Conservation (phyloP, 768 basidiomycete species). For the Leccinum incarnatum region DNA sequence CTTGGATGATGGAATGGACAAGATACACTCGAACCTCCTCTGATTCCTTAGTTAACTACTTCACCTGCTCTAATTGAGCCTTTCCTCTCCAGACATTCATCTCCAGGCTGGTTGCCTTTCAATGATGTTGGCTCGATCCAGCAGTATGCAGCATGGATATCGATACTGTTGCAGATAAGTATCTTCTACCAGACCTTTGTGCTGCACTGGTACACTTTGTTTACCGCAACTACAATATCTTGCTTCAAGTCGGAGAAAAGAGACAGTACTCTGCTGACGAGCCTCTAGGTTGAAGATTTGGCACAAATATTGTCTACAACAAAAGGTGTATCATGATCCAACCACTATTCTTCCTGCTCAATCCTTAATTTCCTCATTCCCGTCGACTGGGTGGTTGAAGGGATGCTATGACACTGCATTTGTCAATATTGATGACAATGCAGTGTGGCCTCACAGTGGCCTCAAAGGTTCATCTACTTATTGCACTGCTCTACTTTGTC, state of each 20-base stretch:
- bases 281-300: neutral
- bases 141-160: neutral
- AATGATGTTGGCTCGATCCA: conserved; percentile 22
- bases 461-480: neutral
- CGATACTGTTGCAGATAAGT: conserved; percentile 20
- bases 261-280: neutral
- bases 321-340: neutral
- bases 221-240: neutral
- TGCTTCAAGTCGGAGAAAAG: neutral
- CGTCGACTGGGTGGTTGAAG: neutral
- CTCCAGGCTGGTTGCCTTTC: conserved; percentile 18
- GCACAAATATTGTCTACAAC: conserved; percentile 17
- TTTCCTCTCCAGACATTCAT: conserved; percentile 4
- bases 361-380: neutral
- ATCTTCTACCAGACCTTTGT: neutral
- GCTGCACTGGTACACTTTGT: neutral
- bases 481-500: neutral
- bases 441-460: neutral
- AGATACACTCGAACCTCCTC: too few species aligned
- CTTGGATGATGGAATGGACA: too few species aligned
- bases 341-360: neutral
- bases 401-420: conserved; percentile 6
- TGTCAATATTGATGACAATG: conserved; percentile 7
- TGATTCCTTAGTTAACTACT: neutral
- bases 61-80: neutral